Conservation (phyloP, 192 early-diverging fungal genomes). For the Phycomyces nitens region DNA sequence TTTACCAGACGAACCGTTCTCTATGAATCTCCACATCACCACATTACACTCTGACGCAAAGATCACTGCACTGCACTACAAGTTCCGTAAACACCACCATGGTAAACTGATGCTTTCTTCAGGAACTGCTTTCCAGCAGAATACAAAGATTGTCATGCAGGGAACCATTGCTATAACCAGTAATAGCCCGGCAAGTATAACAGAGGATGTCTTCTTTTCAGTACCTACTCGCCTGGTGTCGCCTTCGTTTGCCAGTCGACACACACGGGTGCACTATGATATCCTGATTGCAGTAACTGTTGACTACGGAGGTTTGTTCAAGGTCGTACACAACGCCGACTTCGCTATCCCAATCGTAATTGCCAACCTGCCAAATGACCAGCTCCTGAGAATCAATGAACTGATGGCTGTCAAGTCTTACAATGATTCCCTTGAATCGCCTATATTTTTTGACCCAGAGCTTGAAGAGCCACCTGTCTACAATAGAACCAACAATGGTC, state of each 20-base stretch:
- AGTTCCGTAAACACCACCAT: constrained; percentile 31
- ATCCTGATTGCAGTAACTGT: background rate
- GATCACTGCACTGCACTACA: constrained; percentile 17
- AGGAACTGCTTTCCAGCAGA: constrained; percentile 20
- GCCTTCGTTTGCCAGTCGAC: constrained; percentile 31
- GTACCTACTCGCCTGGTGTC: constrained; percentile 36
- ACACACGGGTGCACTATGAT: constrained; percentile 36
- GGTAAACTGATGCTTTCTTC: constrained; percentile 27
- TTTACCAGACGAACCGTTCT: constrained; percentile 15
- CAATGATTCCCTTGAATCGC: constrained; percentile 17
- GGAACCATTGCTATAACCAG: background rate
- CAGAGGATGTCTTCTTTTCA: constrained; percentile 9
- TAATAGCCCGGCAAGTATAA: background rate
- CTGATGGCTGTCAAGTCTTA: constrained; percentile 27
- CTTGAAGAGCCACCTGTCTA: constrained; percentile 30
- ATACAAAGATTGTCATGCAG: constrained; percentile 14
- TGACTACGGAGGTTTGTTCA: constrained; percentile 18
- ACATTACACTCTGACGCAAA: constrained; percentile 16
- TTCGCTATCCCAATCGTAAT: constrained; percentile 32
- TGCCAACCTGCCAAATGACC: constrained; percentile 31
- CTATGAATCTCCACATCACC: constrained; percentile 14
- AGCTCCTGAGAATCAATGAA: constrained; percentile 23
- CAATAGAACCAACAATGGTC: background rate
- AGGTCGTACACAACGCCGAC: constrained; percentile 14
- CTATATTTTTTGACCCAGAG: constrained; percentile 31